Evolutionary conservation across 106 monocot genomes (phyloP).

Genomic region (Dactylorhiza incarnata): DNA sequence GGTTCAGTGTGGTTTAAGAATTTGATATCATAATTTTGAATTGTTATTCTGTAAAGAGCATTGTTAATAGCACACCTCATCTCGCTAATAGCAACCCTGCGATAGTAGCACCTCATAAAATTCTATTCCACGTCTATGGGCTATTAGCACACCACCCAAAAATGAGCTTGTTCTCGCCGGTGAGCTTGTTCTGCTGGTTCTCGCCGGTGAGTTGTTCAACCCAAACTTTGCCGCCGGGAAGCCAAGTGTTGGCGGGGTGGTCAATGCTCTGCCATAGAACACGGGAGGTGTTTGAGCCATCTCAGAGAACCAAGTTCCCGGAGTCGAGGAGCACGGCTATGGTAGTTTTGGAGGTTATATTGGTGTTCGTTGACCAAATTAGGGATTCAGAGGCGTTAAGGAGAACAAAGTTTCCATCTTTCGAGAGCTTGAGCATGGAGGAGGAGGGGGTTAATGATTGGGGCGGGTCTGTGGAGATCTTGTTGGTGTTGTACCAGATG

Average conservation of each 20-base stretch:
- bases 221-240: conserved; percentile 24
- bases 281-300: conserved; percentile 5
- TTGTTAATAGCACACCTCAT: no score
- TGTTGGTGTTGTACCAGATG: conserved; percentile 20
- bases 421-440: conserved; percentile 18
- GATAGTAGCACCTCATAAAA: no score
- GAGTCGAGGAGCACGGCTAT: conserved; percentile 18
- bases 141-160: no score
- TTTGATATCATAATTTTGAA: no score
- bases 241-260: conserved; percentile 34
- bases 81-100: no score
- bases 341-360: conserved; percentile 10
- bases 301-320: conserved; percentile 36
- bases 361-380: conserved; percentile 38
- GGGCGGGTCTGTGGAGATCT: conserved; percentile 28
- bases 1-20: no score
- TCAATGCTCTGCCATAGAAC: conserved; percentile 37
- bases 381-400: conserved; percentile 15
- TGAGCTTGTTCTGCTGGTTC: no score
- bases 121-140: no score
- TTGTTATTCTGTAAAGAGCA: no score
- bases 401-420: conserved; percentile 30
- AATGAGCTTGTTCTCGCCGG: no score
- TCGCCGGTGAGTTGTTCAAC: conserved; percentile 15
- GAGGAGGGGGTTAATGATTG: conserved; percentile 11